These are phyloP conservation scores for Lachancea nothofagi DNA, from an alignment of 805 yeast species.

Conservation along the genomic window DNA sequence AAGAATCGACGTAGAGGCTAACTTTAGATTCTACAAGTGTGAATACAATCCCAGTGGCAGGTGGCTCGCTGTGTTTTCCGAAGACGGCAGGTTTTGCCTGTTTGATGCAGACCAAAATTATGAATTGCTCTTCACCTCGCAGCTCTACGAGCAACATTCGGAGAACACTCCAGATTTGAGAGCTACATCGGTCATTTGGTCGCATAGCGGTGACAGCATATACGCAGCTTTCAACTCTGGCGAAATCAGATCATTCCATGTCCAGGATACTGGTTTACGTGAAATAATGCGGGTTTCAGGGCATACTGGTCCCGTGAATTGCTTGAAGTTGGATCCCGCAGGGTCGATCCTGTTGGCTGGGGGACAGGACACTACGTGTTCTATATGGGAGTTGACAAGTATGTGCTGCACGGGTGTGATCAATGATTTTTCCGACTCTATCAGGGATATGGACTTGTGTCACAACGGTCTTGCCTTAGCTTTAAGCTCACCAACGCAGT, in stretches of 20 bases:
- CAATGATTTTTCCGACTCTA: constrained; percentile 16
- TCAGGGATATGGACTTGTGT: constrained; percentile 22
- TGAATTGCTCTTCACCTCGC: constrained; percentile 15
- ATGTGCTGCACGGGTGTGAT: constrained; percentile 18
- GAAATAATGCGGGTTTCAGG: constrained; percentile 30
- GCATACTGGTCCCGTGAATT: constrained; percentile 47
- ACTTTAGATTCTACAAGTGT: constrained; percentile 19
- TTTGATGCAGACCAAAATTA: constrained; percentile 34
- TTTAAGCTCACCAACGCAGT: constrained; percentile 1
- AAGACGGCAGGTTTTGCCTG: constrained; percentile 35
- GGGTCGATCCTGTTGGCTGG: constrained; percentile 50
- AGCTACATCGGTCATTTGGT: constrained; percentile 23
- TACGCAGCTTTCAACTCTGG: constrained; percentile 49
- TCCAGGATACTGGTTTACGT: constrained; percentile 7
- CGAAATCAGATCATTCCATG: constrained; percentile 26
- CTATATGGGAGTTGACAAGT: constrained; percentile 21
- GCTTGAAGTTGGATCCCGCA: constrained; percentile 45
- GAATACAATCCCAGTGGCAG: constrained; percentile 44
- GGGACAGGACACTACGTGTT: constrained; percentile 32
- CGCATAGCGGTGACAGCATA: constrained; percentile 34
- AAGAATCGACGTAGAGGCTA: constrained; percentile 17
- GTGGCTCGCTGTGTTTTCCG: constrained; percentile 40
- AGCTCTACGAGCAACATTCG: background rate
- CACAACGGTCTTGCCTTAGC: constrained; percentile 23
- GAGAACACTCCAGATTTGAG: constrained; percentile 1